A percentile compares a stretch with the other conserved stretches of the same genome.
phyloP scores from a whole-genome alignment of 208 protist genomes.

The Naegleria fowleri region DNA sequence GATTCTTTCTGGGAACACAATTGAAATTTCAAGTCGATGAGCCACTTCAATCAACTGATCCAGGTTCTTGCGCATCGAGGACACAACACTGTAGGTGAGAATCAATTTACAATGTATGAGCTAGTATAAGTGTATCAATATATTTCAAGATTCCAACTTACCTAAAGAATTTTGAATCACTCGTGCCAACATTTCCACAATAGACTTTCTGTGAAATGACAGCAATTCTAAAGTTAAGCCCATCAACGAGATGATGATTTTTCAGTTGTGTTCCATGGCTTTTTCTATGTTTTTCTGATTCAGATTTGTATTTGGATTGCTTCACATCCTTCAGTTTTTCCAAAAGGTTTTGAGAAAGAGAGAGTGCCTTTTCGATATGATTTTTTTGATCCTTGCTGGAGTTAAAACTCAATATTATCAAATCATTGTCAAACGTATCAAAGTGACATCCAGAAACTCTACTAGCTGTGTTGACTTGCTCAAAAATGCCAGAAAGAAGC shows the following conservation, averaged over 20 bases:
- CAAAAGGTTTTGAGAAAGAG: not conserved
- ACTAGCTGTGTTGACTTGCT: not conserved
- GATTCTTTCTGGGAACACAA: not conserved
- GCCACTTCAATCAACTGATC: not conserved
- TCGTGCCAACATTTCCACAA: not conserved
- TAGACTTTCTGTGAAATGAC: not conserved
- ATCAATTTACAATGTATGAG: too few relatives aligned
- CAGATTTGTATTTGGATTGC: not conserved
- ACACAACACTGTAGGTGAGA: too few relatives aligned
- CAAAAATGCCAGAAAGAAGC: not conserved
- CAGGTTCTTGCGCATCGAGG: not conserved
- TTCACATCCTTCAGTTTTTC: not conserved
- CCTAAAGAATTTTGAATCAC: not conserved
- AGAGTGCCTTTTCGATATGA: not conserved
- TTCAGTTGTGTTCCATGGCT: not conserved
- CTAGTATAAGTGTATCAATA: too few relatives aligned
- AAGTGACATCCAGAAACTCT: not conserved
- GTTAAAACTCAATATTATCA: not conserved
- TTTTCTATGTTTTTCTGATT: not conserved
- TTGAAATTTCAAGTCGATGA: not conserved
- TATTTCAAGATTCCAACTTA: not conserved
- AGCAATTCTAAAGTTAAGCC: not conserved
- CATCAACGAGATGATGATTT: not conserved
- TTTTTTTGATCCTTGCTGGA: not conserved
- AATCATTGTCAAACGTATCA: not conserved